A percentile compares a stretch with the other conserved stretches of the same genome.
These are phyloP conservation scores for Boehmeria nivea DNA, from an alignment of 306 rosid species.

Conservation along the genomic window DNA sequence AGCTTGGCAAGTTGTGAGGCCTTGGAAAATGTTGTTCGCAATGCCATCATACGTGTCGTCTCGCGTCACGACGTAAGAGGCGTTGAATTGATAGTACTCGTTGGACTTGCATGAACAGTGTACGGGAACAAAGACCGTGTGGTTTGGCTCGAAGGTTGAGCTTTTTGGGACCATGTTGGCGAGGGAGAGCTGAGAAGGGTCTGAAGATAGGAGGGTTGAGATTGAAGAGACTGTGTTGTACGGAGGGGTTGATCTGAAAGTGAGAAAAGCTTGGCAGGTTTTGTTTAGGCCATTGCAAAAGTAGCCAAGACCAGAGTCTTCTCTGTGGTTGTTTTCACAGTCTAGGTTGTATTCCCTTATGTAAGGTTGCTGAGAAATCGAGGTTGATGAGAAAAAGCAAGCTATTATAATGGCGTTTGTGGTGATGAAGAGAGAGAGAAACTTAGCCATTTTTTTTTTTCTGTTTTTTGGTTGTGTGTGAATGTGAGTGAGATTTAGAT, in stretches of 20 bases:
- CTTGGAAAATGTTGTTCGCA: slow-evolving; percentile 60
- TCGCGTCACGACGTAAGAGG: slow-evolving; percentile 30
- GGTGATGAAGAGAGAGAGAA: too few relatives aligned
- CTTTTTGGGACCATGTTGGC: slow-evolving; percentile 44
- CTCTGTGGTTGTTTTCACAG: slow-evolving; percentile 31
- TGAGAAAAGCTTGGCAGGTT: slow-evolving; percentile 73
- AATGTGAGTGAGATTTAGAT: too few relatives aligned
- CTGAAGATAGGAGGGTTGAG: slow-evolving; percentile 45
- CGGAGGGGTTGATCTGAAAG: slow-evolving; percentile 65
- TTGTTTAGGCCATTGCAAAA: slow-evolving; percentile 47
- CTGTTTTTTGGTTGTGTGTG: too few relatives aligned
- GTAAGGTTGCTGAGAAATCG: slow-evolving; percentile 60
- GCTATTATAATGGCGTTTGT: too few relatives aligned
- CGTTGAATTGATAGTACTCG: slow-evolving; percentile 58
- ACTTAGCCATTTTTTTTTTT: too few relatives aligned
- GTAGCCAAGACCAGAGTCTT: slow-evolving; percentile 61
- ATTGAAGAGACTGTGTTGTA: slow-evolving; percentile 57
- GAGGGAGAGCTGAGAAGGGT: slow-evolving; percentile 49
- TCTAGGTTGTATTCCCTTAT: slow-evolving; percentile 43
- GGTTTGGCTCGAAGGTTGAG: slow-evolving; percentile 39
- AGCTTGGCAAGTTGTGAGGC: slow-evolving; percentile 79
- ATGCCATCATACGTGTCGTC: slow-evolving; percentile 24
- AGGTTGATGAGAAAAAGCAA: background rate
- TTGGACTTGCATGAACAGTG: slow-evolving; percentile 70
- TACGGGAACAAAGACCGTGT: slow-evolving; percentile 61